Conservation (phyloP, 306 rosid genomes). For the Vigna radiata region DNA sequence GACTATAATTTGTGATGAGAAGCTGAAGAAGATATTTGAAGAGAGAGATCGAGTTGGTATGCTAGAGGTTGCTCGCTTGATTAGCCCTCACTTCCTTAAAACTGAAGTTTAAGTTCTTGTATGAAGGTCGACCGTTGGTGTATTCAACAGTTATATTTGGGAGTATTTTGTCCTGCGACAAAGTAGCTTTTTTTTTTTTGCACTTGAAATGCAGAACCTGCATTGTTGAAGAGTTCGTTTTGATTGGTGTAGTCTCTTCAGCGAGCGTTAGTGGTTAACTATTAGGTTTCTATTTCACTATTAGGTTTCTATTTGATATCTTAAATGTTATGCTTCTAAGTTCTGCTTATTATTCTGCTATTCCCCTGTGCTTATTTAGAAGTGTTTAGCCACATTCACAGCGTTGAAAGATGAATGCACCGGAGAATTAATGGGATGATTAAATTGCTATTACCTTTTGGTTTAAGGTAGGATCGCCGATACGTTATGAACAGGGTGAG, state of each 20-base stretch:
- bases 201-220: slow-evolving; percentile 38
- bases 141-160: slow-evolving; percentile 37
- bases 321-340: slow-evolving; percentile 15
- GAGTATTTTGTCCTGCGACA: slow-evolving; percentile 41
- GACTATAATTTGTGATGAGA: slow-evolving; percentile 78
- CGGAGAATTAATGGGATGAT: background rate
- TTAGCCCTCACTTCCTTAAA: slow-evolving; percentile 84
- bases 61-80: slow-evolving; percentile 87
- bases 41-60: slow-evolving; percentile 80
- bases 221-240: slow-evolving; percentile 47
- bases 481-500: background rate
- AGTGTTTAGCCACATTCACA: background rate
- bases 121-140: slow-evolving; percentile 52
- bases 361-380: background rate
- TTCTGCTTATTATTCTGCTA: background rate
- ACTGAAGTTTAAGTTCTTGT: slow-evolving; percentile 42
- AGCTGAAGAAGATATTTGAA: slow-evolving; percentile 87
- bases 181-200: slow-evolving; percentile 37
- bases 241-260: slow-evolving; percentile 43
- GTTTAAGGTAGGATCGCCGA: background rate
- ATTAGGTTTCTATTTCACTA: slow-evolving; percentile 34
- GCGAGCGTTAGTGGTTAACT: slow-evolving; percentile 9
- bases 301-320: slow-evolving; percentile 39
- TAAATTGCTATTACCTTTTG: background rate
- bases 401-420: too few species aligned